Evolutionary conservation across 1,284 basidiomycete species (phyloP).

Genomic region (Psilocybe mexicana): DNA sequence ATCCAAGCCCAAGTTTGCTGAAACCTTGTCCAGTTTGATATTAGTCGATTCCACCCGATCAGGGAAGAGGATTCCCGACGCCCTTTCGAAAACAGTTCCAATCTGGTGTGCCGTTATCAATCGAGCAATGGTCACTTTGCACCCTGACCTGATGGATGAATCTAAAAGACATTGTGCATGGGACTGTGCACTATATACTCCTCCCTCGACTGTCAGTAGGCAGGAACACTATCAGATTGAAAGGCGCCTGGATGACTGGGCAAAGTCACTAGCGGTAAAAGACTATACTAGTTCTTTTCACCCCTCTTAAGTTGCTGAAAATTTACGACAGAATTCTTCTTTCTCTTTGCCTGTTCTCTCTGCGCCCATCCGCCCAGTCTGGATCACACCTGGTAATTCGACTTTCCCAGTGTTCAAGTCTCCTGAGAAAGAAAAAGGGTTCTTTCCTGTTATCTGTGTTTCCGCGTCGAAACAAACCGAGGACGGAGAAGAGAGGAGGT

Average conservation of each 20-base stretch:
- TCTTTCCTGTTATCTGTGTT: slow-evolving; percentile 72
- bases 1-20: background rate
- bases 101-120: slow-evolving; percentile 97
- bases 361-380: slow-evolving; percentile 36
- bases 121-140: slow-evolving; percentile 52
- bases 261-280: slow-evolving; percentile 55
- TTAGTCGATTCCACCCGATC: slow-evolving; percentile 92
- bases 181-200: slow-evolving; percentile 64
- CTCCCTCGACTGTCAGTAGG: slow-evolving; percentile 60
- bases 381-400: slow-evolving; percentile 39
- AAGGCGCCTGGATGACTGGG: slow-evolving; percentile 63
- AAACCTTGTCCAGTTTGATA: slow-evolving; percentile 57
- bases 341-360: slow-evolving; percentile 34
- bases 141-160: slow-evolving; percentile 22
- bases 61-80: slow-evolving; percentile 95
- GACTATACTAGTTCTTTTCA: background rate
- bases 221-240: slow-evolving; percentile 81
- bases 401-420: slow-evolving; percentile 36
- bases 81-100: slow-evolving; percentile 91
- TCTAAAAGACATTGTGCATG: slow-evolving; percentile 35
- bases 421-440: slow-evolving; percentile 27
- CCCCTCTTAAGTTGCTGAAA: background rate
- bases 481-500: slow-evolving; percentile 58
- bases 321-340: slow-evolving; percentile 32
- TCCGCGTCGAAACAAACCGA: slow-evolving; percentile 73